Percentiles rank a stretch among this genome's conserved stretches.
phyloP scores from a whole-genome alignment of 495 filamentous ascomycete species.

The Talaromyces liani region DNA sequence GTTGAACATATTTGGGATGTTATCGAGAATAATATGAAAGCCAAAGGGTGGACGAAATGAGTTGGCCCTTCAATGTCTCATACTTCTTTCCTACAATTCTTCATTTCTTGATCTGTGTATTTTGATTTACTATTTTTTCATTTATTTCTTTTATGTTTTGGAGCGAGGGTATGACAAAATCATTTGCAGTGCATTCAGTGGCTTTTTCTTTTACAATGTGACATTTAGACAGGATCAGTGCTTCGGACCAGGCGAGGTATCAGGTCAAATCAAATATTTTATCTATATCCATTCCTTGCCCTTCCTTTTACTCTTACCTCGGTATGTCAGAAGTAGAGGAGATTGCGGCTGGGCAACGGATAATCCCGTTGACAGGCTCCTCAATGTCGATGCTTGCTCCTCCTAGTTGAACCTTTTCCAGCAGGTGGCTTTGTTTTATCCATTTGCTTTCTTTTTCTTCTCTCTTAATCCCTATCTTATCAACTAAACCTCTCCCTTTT shows the following conservation, averaged over 20 bases:
- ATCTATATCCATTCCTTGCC: background rate
- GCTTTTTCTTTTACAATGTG: background rate
- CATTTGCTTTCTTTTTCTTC: too few species aligned
- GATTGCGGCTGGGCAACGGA: too few species aligned
- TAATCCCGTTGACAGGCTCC: too few species aligned
- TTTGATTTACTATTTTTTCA: background rate
- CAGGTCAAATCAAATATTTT: background rate
- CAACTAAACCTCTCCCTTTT: too few species aligned
- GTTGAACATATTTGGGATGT: constrained; percentile 89
- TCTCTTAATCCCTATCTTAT: too few species aligned
- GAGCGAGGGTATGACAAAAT: background rate
- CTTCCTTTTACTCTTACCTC: too few species aligned
- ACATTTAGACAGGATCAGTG: background rate
- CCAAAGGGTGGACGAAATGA: constrained; percentile 63
- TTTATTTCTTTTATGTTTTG: background rate
- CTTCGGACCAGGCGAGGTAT: background rate
- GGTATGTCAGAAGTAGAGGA: too few species aligned
- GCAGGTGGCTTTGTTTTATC: too few species aligned
- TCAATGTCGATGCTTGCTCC: too few species aligned
- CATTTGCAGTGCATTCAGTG: background rate
- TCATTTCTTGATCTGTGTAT: background rate
- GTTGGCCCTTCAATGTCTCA: constrained; percentile 10
- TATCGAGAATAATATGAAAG: constrained; percentile 83
- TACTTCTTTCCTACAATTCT: background rate
- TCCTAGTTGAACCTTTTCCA: too few species aligned